Base-by-base conservation (phyloP, 768 basidiomycete species). In the Crassisporium funariophilum region DNA sequence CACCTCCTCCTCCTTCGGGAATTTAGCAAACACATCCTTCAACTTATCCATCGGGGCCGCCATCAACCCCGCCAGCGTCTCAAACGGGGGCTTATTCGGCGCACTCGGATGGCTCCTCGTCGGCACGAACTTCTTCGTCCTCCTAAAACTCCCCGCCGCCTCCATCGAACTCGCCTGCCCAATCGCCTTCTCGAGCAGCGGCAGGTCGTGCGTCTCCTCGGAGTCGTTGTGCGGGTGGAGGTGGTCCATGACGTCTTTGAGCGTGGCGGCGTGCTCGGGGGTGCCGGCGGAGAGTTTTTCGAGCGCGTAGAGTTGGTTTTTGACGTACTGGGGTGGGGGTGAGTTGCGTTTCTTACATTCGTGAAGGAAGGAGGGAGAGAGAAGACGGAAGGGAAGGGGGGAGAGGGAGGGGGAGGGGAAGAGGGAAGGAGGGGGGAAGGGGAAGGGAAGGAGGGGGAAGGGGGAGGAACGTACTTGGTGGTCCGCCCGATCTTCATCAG, bases 51-150 rank as follows among this genome's bases (percentile, higher is more conserved):
- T 65, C 0, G 83, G 83, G 0, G 76, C 73, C 0, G 71, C 63
- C 46, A 84, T 60, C 45, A 85, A 70, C 0, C 76, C 81, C 2
- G 68, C 75, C 11, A 84, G 48, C 0, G 81, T 86, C 65, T 85
- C 82, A 47, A 75, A 78, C 0, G 82, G 83, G 2, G 83, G 81
- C 46, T 77, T 70, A 55, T 83, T 74, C 1, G 82, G 82, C 0
- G 74, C 72, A 24, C 47, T 36, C 16, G 58, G 58, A 33, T 60
- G 58, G 11, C 55, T 23, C 20, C 58, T 49, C 7, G 83, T 84
- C 0, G 83, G 83, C 4, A 71, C 81, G 49, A 84, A 81, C 52
- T 77, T 76, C 69, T 86, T 86, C 2, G 82, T 84, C 42, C 70
- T 62, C 52, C 62, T 70, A 65, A 84, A 85, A 24, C 56, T 64